Percentiles rank a stretch among this genome's conserved stretches.
Conservation (phyloP, 75 land plant species). For the Ceratopteris richardii region DNA sequence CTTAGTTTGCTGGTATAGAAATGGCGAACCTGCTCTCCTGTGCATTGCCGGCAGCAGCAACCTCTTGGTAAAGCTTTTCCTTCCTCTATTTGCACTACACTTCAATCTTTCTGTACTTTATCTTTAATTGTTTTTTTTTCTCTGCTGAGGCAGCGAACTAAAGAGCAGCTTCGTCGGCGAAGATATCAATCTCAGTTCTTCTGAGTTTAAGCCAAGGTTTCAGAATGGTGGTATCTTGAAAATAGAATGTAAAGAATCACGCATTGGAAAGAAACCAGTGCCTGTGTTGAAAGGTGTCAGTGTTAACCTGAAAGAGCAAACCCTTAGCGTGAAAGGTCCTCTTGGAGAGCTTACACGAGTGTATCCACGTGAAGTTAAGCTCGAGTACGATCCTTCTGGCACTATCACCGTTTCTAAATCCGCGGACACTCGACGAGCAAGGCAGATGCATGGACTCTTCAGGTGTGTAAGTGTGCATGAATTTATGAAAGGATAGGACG, state of each 20-base stretch:
- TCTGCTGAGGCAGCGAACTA: background rate
- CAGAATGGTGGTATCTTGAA: constrained; percentile 7
- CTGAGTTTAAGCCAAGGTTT: background rate
- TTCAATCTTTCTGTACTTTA: too few relatives aligned
- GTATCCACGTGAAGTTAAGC: constrained; percentile 80
- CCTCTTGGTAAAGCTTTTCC: too few relatives aligned
- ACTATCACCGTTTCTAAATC: constrained; percentile 52
- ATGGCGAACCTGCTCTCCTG: too few relatives aligned
- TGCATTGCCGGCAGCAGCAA: too few relatives aligned
- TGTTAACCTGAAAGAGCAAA: constrained; percentile 57
- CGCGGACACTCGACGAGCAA: constrained; percentile 66
- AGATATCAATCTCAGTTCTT: background rate
- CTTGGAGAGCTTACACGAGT: constrained; percentile 72
- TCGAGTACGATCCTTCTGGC: constrained; percentile 52
- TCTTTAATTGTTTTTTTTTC: too few relatives aligned
- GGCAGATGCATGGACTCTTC: constrained; percentile 98
- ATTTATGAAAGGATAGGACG: constrained; percentile 1
- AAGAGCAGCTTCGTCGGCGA: background rate
- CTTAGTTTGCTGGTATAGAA: too few relatives aligned
- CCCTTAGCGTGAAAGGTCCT: constrained; percentile 76
- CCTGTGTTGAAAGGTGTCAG: constrained; percentile 74
- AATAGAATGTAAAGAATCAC: constrained; percentile 86
- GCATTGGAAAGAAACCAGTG: constrained; percentile 87
- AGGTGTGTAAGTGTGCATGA: constrained; percentile 33
- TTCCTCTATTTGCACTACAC: too few relatives aligned